Percentiles rank a stretch among this genome's conserved stretches.
Evolutionary conservation across 73 alveolate species (phyloP).

Genomic region (Tetrahymena malaccensis): DNA sequence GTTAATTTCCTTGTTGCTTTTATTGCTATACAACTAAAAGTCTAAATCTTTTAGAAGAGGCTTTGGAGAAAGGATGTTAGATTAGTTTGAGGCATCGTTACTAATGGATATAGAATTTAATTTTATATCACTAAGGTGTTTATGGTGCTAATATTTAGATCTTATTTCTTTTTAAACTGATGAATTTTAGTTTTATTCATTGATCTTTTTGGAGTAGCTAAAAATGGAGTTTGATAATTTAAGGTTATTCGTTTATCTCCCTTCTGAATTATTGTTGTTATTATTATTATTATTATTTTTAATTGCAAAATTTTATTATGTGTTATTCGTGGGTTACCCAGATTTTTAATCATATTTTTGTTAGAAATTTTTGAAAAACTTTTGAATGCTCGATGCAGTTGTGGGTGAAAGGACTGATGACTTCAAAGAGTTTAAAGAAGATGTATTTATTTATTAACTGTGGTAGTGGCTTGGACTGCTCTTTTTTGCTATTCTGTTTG

Average conservation of each 20-base stretch:
- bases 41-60: background rate
- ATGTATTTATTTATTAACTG: background rate
- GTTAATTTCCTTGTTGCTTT: background rate
- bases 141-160: background rate
- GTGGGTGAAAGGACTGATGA: background rate
- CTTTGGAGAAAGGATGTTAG: background rate
- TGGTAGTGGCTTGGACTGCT: background rate
- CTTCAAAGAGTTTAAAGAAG: background rate
- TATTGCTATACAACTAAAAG: background rate
- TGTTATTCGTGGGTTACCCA: background rate
- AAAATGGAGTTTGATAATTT: background rate
- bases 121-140: background rate
- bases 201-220: background rate
- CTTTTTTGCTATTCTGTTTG: background rate
- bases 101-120: background rate
- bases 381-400: background rate
- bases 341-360: background rate
- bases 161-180: background rate
- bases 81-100: background rate
- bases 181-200: background rate
- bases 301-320: background rate
- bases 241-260: background rate
- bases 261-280: background rate
- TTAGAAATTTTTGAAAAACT: background rate
- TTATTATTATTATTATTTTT: background rate